These are phyloP conservation scores for Fonsecaea erecta DNA, from an alignment of 2,329 filamentous ascomycete species.

Conservation along the genomic window DNA sequence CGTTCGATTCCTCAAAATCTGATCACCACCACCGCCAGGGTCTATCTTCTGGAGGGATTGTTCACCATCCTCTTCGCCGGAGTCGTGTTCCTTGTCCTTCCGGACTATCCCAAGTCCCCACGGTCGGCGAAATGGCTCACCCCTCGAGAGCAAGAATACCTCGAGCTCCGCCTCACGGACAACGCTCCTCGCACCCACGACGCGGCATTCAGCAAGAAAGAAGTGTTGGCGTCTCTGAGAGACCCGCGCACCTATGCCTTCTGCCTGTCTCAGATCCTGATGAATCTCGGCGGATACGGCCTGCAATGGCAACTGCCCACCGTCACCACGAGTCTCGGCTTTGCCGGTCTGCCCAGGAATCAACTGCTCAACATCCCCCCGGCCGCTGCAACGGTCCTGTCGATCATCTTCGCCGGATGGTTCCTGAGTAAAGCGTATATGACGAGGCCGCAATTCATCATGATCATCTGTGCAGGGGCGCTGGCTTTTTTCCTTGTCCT, in stretches of 20 bases:
- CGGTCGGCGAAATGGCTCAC: slow-evolving; percentile 53
- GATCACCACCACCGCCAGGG: slow-evolving; percentile 34
- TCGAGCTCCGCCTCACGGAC: slow-evolving; percentile 52
- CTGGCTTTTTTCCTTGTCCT: slow-evolving; percentile 53
- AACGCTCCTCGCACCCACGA: slow-evolving; percentile 51
- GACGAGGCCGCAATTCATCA: slow-evolving; percentile 48
- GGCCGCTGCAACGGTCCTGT: slow-evolving; percentile 48
- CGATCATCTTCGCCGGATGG: slow-evolving; percentile 49
- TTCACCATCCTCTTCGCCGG: slow-evolving; percentile 48
- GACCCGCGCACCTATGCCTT: slow-evolving; percentile 53
- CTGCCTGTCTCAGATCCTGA: slow-evolving; percentile 53
- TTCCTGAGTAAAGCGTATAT: slow-evolving; percentile 49
- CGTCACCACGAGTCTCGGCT: slow-evolving; percentile 49
- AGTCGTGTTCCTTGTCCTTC: slow-evolving; percentile 48
- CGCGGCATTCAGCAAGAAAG: slow-evolving; percentile 47
- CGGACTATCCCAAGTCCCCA: slow-evolving; percentile 52
- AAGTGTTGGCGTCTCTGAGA: slow-evolving; percentile 48
- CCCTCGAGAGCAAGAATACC: slow-evolving; percentile 54
- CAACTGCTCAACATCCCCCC: slow-evolving; percentile 55
- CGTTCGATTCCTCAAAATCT: slow-evolving; percentile 2
- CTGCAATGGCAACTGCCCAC: slow-evolving; percentile 52
- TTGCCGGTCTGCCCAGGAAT: slow-evolving; percentile 50
- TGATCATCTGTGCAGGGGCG: slow-evolving; percentile 49
- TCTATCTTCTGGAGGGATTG: slow-evolving; percentile 54
- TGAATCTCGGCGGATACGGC: slow-evolving; percentile 53